phyloP scores from a whole-genome alignment of 345 rosid genomes.

The Melaleuca quinquenervia region DNA sequence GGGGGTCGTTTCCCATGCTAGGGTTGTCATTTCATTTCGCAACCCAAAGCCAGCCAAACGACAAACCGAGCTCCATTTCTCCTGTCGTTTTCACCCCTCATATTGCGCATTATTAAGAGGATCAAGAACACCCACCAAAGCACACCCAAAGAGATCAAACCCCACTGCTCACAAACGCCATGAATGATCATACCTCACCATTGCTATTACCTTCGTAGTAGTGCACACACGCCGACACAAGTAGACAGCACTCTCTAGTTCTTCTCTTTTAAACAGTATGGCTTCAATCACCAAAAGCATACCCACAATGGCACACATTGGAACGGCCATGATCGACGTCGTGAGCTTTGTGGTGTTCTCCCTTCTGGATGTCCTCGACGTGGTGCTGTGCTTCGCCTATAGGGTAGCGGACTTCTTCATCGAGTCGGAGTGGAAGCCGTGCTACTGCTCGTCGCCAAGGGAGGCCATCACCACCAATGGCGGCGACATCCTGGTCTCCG shows the following conservation, averaged over 20 bases:
- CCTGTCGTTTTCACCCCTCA: not conserved
- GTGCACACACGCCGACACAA: not conserved
- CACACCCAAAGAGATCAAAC: not conserved
- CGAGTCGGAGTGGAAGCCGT: constrained; percentile 37
- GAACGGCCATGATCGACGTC: constrained; percentile 3
- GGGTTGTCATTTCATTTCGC: not conserved
- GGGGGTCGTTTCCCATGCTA: not conserved
- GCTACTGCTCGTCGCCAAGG: constrained; percentile 24
- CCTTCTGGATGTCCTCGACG: constrained; percentile 27
- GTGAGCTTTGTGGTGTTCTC: constrained; percentile 39
- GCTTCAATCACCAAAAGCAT: constrained; percentile 5
- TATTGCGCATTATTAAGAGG: not conserved
- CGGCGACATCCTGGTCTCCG: constrained; percentile 27
- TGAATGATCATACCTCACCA: not conserved
- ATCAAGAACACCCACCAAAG: not conserved
- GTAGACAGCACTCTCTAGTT: not conserved
- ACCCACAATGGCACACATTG: constrained; percentile 2
- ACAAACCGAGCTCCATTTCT: not conserved
- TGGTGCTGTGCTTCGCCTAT: constrained; percentile 18
- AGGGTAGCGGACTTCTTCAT: constrained; percentile 23
- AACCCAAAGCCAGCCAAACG: not conserved
- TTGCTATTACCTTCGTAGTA: not conserved
- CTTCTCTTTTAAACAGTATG: not conserved
- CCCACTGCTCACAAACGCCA: not conserved
- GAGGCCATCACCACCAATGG: constrained; percentile 17